A percentile compares a stretch with the other conserved stretches of the same genome.
Evolutionary conservation across 2,329 filamentous ascomycete genomes (phyloP).

Genomic region (Colletotrichum tropicicola): DNA sequence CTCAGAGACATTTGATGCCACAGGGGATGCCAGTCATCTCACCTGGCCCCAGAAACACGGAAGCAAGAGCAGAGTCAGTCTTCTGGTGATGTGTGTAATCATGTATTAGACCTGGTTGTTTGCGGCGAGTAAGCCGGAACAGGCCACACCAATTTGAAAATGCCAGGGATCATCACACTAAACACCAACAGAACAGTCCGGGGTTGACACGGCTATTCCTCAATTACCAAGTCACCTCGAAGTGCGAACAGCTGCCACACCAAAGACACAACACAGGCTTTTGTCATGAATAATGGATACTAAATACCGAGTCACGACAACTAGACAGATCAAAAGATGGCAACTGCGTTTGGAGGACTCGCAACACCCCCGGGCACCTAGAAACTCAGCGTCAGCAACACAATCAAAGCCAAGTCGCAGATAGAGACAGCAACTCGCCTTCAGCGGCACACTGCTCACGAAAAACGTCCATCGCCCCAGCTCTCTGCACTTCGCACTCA

Average conservation of each 20-base stretch:
- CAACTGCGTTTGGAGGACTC: conserved; percentile 48
- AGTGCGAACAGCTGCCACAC: too few species aligned
- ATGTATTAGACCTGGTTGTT: not conserved
- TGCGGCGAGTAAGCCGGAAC: not conserved
- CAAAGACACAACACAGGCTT: too few species aligned
- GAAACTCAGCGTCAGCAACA: not conserved
- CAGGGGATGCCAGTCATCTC: too few species aligned
- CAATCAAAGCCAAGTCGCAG: not conserved
- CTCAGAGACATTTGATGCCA: too few species aligned
- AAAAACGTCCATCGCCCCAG: conserved; percentile 49
- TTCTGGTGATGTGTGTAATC: not conserved
- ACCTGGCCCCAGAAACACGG: not conserved
- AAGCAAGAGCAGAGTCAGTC: not conserved
- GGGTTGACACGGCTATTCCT: not conserved
- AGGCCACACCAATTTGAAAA: not conserved
- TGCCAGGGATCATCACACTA: not conserved
- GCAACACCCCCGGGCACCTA: conserved; percentile 47
- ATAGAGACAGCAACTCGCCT: conserved; percentile 28
- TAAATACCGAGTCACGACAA: not conserved
- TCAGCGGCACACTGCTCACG: conserved; percentile 47
- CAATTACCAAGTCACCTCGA: too few species aligned
- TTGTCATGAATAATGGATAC: too few species aligned
- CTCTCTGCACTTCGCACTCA: conserved; percentile 44
- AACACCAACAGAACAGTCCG: not conserved
- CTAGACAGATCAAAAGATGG: conserved; percentile 38